Percentiles rank a stretch among this genome's conserved stretches.
Conservation (phyloP, 2,329 filamentous ascomycete species). For the Clathrospora elynae region DNA sequence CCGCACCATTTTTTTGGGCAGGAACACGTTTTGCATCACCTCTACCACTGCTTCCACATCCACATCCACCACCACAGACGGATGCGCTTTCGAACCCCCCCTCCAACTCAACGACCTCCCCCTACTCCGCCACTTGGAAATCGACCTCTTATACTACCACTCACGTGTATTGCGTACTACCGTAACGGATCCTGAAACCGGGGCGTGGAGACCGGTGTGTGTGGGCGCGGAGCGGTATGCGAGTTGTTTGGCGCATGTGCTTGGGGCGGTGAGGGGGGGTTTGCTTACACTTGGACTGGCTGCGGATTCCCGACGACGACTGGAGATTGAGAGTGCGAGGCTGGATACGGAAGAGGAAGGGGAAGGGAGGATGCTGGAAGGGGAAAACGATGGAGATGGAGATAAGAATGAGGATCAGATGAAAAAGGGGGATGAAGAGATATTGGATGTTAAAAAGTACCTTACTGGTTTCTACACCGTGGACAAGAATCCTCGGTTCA, state of each 20-base stretch:
- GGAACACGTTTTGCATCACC: slow-evolving; percentile 47
- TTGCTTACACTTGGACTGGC: slow-evolving; percentile 19
- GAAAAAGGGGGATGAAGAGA: slow-evolving; percentile 9
- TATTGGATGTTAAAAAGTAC: slow-evolving; percentile 25
- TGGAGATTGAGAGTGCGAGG: neutral
- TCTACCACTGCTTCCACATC: slow-evolving; percentile 13
- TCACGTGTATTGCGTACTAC: slow-evolving; percentile 10
- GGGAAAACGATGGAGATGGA: neutral
- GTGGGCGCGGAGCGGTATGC: slow-evolving; percentile 30
- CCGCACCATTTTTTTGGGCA: slow-evolving; percentile 48
- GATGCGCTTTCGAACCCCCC: slow-evolving; percentile 35
- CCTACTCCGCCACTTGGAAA: slow-evolving; percentile 30
- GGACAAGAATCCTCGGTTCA: slow-evolving; percentile 26
- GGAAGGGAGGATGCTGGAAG: neutral
- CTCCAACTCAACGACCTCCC: slow-evolving; percentile 27
- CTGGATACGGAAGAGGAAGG: neutral
- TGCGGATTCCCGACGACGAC: slow-evolving; percentile 4
- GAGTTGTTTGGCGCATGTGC: slow-evolving; percentile 23
- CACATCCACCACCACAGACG: slow-evolving; percentile 3
- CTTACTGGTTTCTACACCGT: slow-evolving; percentile 34
- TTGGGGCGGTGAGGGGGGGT: slow-evolving; percentile 14
- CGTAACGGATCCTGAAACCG: slow-evolving; percentile 5
- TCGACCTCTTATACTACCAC: slow-evolving; percentile 38
- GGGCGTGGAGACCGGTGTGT: slow-evolving; percentile 24
- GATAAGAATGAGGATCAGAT: slow-evolving; percentile 10